Conservation (phyloP, 148 eudicot genomes). For the Persicaria tinctoria region DNA sequence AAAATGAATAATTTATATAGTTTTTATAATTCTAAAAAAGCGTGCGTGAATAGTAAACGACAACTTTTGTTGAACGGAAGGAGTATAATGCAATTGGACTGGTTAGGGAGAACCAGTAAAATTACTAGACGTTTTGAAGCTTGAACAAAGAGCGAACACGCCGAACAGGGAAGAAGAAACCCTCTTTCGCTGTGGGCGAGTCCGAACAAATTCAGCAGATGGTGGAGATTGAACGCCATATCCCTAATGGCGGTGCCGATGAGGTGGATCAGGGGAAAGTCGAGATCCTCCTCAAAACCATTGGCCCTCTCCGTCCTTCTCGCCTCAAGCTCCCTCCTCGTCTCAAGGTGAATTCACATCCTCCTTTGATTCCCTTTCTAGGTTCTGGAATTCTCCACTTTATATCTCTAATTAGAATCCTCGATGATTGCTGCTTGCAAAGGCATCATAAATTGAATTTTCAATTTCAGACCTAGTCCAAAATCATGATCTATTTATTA, state of each 20-base stretch:
- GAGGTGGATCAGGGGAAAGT: slow-evolving; percentile 23
- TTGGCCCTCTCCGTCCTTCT: slow-evolving; percentile 82
- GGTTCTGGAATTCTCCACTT: not conserved
- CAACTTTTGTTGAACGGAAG: no score
- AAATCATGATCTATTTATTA: not conserved
- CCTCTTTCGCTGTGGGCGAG: not conserved
- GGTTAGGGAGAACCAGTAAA: no score
- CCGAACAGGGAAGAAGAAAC: not conserved
- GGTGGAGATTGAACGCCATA: slow-evolving; percentile 34
- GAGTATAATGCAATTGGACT: no score
- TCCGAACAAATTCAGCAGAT: slow-evolving; percentile 15
- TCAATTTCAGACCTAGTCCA: not conserved
- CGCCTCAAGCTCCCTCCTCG: slow-evolving; percentile 49
- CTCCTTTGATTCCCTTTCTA: slow-evolving; percentile 10
- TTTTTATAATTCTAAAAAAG: no score
- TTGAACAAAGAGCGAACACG: not conserved
- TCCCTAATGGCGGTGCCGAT: slow-evolving; percentile 13
- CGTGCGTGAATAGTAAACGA: no score
- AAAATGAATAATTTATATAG: no score
- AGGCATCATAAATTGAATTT: not conserved
- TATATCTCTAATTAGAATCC: not conserved
- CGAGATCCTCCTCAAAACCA: slow-evolving; percentile 49
- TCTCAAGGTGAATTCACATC: slow-evolving; percentile 37
- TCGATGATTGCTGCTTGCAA: not conserved
- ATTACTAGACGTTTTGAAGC: no score